Evolutionary conservation across 139 green algal species (phyloP), one percentile per base, ranked within the genome.

Genomic region (Zygnema cylindricum): DNA sequence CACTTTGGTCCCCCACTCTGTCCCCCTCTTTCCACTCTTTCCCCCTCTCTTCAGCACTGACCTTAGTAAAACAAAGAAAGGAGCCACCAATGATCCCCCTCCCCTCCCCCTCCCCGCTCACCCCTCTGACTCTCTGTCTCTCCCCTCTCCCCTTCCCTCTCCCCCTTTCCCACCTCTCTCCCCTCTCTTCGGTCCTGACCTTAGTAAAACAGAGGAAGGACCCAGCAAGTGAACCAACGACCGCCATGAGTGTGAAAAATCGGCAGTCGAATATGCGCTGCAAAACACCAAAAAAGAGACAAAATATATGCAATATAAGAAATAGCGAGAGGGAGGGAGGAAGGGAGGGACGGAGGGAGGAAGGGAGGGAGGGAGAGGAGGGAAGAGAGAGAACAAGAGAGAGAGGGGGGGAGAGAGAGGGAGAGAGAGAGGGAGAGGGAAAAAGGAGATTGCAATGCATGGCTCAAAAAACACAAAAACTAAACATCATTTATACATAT

Each of bases 191-290:
- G 57, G 30, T 25, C 57, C 25, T 25, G 25, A 73, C 57, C 57
- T 73, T 73, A 73, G 30, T 35, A 30, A 73, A 73, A 73, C 57
- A 73, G 57, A 73, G 57, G 30, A 73, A 30, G 57, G 57, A 25
- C 57, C 57, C 57, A 73, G 57, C 57, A 25, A 73, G 57, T 25
- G 57, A 73, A 30, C 57, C 57, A 25, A 73, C 30, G 57, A 73
- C 30, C 30, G 57, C 57, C 57, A 73, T 73, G 57, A 73, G 57
- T 25, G 57, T 73, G 57, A 73, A 73, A 30, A 73, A 73, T 73
- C 57, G 25, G 30, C 57, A 73, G 57, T 73, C 30, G 57, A 73
- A 73, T 25, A 73, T 73, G 57, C 30, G 30, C 57, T 73, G 57
- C 57, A 25, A 73, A 30, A 73, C 30, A 73, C 57, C 30, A 35